Evolutionary conservation across 805 yeast genomes (phyloP).

Genomic region (Lachancea cidri): DNA sequence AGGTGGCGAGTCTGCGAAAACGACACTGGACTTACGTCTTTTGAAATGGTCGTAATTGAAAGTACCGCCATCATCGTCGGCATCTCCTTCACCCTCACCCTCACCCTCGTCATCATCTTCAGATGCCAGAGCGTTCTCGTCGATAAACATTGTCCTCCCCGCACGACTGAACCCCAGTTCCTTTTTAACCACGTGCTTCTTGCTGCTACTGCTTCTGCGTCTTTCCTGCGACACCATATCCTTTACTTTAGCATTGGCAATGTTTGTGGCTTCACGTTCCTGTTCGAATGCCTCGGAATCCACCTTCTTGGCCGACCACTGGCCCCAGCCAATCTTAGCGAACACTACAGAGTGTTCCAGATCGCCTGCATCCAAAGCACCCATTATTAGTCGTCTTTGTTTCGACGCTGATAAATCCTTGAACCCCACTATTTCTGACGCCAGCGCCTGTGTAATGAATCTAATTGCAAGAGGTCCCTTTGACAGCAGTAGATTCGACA

Average conservation of each 20-base stretch:
- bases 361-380: conserved; percentile 74
- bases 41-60: conserved; percentile 30
- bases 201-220: conserved; percentile 31
- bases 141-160: conserved; percentile 28
- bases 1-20: conserved; percentile 22
- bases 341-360: conserved; percentile 53
- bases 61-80: conserved; percentile 21
- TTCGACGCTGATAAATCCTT: conserved; percentile 77
- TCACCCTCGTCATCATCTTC: conserved; percentile 34
- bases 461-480: conserved; percentile 91
- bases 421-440: conserved; percentile 71
- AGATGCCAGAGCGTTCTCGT: conserved; percentile 36
- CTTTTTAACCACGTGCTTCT: conserved; percentile 9
- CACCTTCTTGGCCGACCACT: conserved; percentile 66
- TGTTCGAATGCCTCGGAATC: conserved; percentile 32
- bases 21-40: conserved; percentile 26
- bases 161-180: conserved; percentile 24
- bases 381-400: conserved; percentile 85
- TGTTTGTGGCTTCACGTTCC: conserved; percentile 40
- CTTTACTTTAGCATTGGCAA: conserved; percentile 40
- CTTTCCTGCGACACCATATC: conserved; percentile 33
- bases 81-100: conserved; percentile 33
- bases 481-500: conserved; percentile 59
- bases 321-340: conserved; percentile 97
- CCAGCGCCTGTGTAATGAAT: conserved; percentile 75